Percentiles rank a stretch among this genome's conserved stretches.
Conservation (phyloP, 2,329 filamentous ascomycete genomes). For the Epichloe hybrida region DNA sequence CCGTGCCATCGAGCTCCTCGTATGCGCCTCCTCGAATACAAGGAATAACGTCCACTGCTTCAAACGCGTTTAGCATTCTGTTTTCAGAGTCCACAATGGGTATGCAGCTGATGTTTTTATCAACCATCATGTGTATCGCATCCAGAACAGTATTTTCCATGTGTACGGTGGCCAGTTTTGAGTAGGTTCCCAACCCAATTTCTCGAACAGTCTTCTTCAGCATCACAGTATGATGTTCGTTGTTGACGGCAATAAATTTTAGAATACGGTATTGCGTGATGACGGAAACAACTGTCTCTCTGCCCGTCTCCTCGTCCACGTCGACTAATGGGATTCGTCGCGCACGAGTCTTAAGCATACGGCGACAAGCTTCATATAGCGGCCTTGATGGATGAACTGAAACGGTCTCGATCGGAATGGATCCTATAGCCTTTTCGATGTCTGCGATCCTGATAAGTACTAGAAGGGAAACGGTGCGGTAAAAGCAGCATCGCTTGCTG, state of each 20-base stretch:
- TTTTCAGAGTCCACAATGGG: conserved; percentile 74
- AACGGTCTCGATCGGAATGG: conserved; percentile 81
- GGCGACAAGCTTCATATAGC: conserved; percentile 86
- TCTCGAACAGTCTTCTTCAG: conserved; percentile 79
- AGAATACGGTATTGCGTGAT: conserved; percentile 97
- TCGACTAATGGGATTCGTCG: conserved; percentile 90
- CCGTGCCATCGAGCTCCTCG: conserved; percentile 73
- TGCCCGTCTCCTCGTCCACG: conserved; percentile 82
- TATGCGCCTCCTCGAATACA: conserved; percentile 89
- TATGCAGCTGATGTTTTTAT: conserved; percentile 85
- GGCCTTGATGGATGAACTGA: conserved; percentile 87
- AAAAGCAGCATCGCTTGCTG: neutral
- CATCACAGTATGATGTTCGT: conserved; percentile 69
- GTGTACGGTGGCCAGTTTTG: conserved; percentile 62
- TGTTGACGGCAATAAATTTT: conserved; percentile 96
- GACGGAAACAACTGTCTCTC: conserved; percentile 88
- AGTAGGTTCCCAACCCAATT: conserved; percentile 74
- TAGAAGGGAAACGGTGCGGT: neutral
- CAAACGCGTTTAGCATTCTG: conserved; percentile 85
- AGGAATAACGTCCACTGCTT: conserved; percentile 92
- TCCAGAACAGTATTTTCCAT: conserved; percentile 91
- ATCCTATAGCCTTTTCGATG: conserved; percentile 87
- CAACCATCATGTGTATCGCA: conserved; percentile 85
- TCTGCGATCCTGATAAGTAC: conserved; percentile 38
- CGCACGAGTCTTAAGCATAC: conserved; percentile 87